These are phyloP conservation scores for Mortierella antarctica DNA, from an alignment of 192 early-diverging fungal species.

Conservation along the genomic window DNA sequence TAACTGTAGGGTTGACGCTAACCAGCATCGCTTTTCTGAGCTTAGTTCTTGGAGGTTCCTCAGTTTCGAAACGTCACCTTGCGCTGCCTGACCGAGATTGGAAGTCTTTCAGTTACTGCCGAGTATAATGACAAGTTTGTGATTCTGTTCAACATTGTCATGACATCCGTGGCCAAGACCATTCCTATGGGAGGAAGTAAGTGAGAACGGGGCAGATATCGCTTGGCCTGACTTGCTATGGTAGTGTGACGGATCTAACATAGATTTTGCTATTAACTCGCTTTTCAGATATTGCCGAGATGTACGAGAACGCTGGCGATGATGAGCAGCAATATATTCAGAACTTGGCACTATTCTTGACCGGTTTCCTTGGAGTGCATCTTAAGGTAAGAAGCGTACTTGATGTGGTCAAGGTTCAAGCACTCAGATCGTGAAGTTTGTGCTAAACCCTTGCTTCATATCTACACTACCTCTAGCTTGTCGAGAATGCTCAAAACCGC, in stretches of 20 bases:
- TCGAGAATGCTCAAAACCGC: conserved; percentile 68
- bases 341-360: conserved; percentile 93
- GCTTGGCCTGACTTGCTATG: background rate
- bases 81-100: conserved; percentile 98
- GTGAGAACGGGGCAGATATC: background rate
- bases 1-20: background rate
- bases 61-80: conserved; percentile 93
- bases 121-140: conserved; percentile 92
- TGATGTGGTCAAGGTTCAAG: background rate
- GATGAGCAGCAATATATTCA: conserved; percentile 97
- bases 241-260: background rate
- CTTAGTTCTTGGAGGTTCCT: conserved; percentile 85
- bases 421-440: background rate
- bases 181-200: conserved; percentile 76
- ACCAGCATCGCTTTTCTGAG: background rate
- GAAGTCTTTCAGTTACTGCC: conserved; percentile 77
- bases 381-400: conserved; percentile 69
- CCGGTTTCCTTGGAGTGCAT: conserved; percentile 86
- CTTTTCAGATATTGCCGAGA: conserved; percentile 74
- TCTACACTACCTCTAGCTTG: conserved; percentile 39
- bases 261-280: background rate
- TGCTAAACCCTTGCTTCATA: background rate
- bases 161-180: conserved; percentile 74
- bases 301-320: conserved; percentile 87
- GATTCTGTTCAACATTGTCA: conserved; percentile 85